These are phyloP conservation scores for Saccharata proteae DNA, from an alignment of 2,329 filamentous ascomycete genomes.

Conservation along the genomic window DNA sequence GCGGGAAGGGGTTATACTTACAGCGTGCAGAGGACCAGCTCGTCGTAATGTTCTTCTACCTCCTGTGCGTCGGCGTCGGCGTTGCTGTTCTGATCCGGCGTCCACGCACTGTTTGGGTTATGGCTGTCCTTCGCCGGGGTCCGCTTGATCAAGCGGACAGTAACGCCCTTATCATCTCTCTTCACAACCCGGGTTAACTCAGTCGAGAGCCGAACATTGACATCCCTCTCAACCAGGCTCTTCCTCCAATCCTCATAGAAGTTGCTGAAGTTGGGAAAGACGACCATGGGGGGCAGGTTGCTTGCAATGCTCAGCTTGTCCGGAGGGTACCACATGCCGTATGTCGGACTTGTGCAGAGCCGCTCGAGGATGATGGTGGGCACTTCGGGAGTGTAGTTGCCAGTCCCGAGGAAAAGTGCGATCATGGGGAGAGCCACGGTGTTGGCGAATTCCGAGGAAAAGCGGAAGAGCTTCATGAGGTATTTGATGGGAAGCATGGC, in stretches of 20 bases:
- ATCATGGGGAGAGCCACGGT: conserved; percentile 60
- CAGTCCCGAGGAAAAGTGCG: conserved; percentile 61
- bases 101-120: conserved; percentile 34
- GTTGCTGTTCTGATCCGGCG: conserved; percentile 22
- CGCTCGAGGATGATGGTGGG: conserved; percentile 52
- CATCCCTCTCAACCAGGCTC: conserved; percentile 41
- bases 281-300: conserved; percentile 45
- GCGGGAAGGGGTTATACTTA: conserved; percentile 14
- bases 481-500: conserved; percentile 50
- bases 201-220: conserved; percentile 44
- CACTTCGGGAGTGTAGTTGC: conserved; percentile 62
- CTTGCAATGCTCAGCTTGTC: conserved; percentile 36
- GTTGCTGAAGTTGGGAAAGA: conserved; percentile 49
- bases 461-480: conserved; percentile 55
- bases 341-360: conserved; percentile 40
- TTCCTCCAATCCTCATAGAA: conserved; percentile 51
- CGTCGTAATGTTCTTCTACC: conserved; percentile 45
- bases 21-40: conserved; percentile 53
- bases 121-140: conserved; percentile 31
- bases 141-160: conserved; percentile 34
- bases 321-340: conserved; percentile 46
- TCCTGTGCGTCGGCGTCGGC: conserved; percentile 30
- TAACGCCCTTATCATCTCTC: conserved; percentile 40
- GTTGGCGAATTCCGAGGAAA: conserved; percentile 58
- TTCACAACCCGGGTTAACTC: conserved; percentile 42